phyloP scores from a whole-genome alignment of 352 stramenopile genomes.

The Pythium biforme region DNA sequence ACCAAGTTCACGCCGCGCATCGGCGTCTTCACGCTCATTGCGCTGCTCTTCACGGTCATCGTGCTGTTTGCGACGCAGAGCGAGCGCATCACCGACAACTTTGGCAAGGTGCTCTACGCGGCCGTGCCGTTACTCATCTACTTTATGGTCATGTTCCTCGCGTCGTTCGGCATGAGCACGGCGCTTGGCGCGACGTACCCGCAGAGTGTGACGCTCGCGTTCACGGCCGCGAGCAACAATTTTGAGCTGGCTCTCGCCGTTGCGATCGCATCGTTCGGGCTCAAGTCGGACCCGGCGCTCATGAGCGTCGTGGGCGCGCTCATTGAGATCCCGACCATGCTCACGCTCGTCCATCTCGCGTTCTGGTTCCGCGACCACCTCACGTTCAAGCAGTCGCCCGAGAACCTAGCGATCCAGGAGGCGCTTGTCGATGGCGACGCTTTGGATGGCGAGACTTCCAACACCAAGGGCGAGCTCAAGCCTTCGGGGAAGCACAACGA shows the following conservation, averaged over 20 bases:
- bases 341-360: constrained; percentile 42
- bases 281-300: constrained; percentile 68
- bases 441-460: background rate
- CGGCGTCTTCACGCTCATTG: constrained; percentile 46
- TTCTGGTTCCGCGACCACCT: constrained; percentile 21
- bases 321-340: constrained; percentile 79
- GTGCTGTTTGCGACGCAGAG: constrained; percentile 77
- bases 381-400: constrained; percentile 8
- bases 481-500: background rate
- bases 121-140: constrained; percentile 64
- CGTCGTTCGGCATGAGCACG: constrained; percentile 42
- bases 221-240: constrained; percentile 88
- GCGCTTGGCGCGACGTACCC: constrained; percentile 39
- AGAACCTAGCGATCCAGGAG: constrained; percentile 3
- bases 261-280: constrained; percentile 64
- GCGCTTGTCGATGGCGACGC: background rate
- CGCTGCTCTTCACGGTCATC: constrained; percentile 67
- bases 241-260: constrained; percentile 78
- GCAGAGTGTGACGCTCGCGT: constrained; percentile 50
- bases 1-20: constrained; percentile 41
- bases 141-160: constrained; percentile 57
- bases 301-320: constrained; percentile 71
- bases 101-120: constrained; percentile 56
- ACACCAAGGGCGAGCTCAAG: constrained; percentile 1
- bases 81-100: constrained; percentile 49